A percentile compares a stretch with the other conserved stretches of the same genome.
phyloP scores from a whole-genome alignment of 1,284 basidiomycete species.

The Ganoderma sinense region DNA sequence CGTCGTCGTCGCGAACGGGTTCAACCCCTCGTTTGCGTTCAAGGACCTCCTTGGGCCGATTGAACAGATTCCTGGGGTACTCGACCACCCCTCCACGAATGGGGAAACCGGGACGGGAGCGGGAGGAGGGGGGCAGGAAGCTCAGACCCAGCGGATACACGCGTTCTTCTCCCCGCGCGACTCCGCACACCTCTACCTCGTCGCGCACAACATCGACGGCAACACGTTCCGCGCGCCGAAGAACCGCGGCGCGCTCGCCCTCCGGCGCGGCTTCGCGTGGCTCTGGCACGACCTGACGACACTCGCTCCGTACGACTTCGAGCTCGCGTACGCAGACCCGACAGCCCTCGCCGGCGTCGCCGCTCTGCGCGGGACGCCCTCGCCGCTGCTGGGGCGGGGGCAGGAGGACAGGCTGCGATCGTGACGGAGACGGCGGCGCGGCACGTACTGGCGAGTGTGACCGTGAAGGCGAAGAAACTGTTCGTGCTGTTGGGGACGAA shows the following conservation, averaged over 20 bases:
- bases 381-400: constrained; percentile 40
- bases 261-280: constrained; percentile 81
- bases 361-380: constrained; percentile 28
- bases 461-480: constrained; percentile 84
- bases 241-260: constrained; percentile 67
- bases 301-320: constrained; percentile 80
- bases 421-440: constrained; percentile 84
- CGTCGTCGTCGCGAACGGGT: constrained; percentile 84
- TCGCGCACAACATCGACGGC: constrained; percentile 91
- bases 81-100: constrained; percentile 42
- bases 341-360: constrained; percentile 66
- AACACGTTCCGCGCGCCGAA: constrained; percentile 70
- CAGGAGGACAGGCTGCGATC: constrained; percentile 34
- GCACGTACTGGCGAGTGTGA: constrained; percentile 88
- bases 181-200: constrained; percentile 66
- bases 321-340: constrained; percentile 74
- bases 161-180: constrained; percentile 56
- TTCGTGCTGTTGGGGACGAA: constrained; percentile 72
- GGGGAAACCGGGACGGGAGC: constrained; percentile 28
- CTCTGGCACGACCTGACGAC: constrained; percentile 91
- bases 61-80: constrained; percentile 63
- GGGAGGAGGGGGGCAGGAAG: constrained; percentile 53
- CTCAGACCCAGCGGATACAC: constrained; percentile 69
- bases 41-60: constrained; percentile 78
- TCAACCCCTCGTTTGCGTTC: constrained; percentile 73